phyloP scores from a whole-genome alignment of 192 early-diverging fungal species.

The Phycomyces nitens region DNA sequence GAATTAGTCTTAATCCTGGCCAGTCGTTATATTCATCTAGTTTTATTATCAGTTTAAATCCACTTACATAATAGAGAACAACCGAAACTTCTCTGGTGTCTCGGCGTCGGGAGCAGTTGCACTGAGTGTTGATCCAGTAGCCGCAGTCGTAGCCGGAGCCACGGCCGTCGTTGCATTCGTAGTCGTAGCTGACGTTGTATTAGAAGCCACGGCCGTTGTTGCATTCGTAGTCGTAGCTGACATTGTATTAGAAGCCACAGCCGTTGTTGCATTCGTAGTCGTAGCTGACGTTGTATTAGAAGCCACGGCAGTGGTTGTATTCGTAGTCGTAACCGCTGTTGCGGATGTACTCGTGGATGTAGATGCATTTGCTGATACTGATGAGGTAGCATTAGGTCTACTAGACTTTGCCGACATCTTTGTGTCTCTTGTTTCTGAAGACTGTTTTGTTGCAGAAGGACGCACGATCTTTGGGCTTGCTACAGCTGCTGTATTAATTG shows the following conservation, averaged over 20 bases:
- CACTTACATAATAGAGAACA: conserved; percentile 26
- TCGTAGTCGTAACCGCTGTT: neutral
- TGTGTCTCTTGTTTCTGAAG: too few species aligned
- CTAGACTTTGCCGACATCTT: too few species aligned
- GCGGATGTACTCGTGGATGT: neutral
- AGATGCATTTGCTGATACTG: neutral
- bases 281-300: neutral
- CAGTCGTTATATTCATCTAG: neutral
- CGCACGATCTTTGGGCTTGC: too few species aligned
- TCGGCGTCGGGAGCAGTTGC: conserved; percentile 25
- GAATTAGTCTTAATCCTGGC: neutral
- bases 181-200: neutral
- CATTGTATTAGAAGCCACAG: neutral
- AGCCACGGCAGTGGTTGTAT: neutral
- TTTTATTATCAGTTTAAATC: neutral
- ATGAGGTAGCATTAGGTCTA: too few species aligned
- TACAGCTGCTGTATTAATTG: too few species aligned
- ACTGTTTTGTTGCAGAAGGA: too few species aligned
- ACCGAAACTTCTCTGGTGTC: conserved; percentile 7
- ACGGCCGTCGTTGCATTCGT: neutral
- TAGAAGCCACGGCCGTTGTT: neutral
- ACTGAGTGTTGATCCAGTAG: neutral
- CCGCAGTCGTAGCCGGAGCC: neutral
- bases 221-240: neutral
- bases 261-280: neutral